Conservation (phyloP, 371 early-diverging fungal species). For the Umbelopsis sp. region DNA sequence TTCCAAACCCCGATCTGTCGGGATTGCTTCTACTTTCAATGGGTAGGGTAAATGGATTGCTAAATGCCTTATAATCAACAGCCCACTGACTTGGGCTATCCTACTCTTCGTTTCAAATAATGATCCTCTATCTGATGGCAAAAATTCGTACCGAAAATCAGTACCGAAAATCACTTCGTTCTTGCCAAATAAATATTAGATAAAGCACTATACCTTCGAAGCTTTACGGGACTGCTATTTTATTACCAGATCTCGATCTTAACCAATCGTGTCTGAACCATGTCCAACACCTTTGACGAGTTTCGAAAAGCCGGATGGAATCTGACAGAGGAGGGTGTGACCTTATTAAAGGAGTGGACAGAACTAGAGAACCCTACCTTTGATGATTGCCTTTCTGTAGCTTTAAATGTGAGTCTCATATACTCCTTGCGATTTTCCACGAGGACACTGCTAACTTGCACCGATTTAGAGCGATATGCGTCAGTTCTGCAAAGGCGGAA, state of each 20-base stretch:
- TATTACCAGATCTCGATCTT: background rate
- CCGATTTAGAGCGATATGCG: conserved; percentile 40
- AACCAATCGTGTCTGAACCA: background rate
- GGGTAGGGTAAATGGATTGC: too few species aligned
- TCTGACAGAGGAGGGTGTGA: conserved; percentile 33
- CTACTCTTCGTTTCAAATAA: too few species aligned
- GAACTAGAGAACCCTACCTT: conserved; percentile 23
- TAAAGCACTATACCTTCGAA: too few species aligned
- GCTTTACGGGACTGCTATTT: background rate
- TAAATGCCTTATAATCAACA: too few species aligned
- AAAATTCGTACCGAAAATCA: too few species aligned
- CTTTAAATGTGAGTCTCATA: conserved; percentile 37
- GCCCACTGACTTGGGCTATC: too few species aligned
- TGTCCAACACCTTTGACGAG: conserved; percentile 18
- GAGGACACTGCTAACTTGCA: background rate
- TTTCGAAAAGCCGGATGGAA: conserved; percentile 34
- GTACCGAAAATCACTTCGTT: too few species aligned
- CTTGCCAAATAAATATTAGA: too few species aligned
- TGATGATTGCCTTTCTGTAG: conserved; percentile 31
- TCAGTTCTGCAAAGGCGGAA: conserved; percentile 31
- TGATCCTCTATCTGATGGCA: too few species aligned
- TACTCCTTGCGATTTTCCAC: background rate
- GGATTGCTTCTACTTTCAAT: too few species aligned
- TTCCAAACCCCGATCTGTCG: too few species aligned
- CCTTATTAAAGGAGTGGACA: conserved; percentile 14